phyloP scores from a whole-genome alignment of 1,284 basidiomycete species.

The Cutaneotrichosporon arboriforme region DNA sequence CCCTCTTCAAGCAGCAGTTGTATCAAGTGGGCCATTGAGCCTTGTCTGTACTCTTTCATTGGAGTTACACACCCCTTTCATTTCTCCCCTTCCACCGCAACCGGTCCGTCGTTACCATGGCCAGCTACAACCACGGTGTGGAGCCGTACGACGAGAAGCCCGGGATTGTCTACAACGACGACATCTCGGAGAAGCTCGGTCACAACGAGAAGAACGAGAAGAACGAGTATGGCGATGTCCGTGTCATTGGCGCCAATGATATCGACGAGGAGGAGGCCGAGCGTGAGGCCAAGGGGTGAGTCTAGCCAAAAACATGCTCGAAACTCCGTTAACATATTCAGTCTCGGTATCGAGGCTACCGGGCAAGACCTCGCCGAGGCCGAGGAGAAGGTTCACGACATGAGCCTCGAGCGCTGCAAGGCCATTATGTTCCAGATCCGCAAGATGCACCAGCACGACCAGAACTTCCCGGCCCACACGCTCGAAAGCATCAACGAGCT shows the following conservation, averaged over 20 bases:
- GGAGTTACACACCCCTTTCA: too few species aligned
- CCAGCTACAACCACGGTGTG: background rate
- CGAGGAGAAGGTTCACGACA: slow-evolving; percentile 19
- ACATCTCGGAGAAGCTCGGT: background rate
- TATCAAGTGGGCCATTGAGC: too few species aligned
- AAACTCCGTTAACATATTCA: background rate
- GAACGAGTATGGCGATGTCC: background rate
- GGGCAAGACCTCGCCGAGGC: slow-evolving; percentile 19
- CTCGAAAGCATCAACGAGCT: slow-evolving; percentile 23
- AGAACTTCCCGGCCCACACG: slow-evolving; percentile 25
- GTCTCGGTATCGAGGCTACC: slow-evolving; percentile 12
- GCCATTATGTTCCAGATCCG: slow-evolving; percentile 24
- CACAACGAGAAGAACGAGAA: background rate
- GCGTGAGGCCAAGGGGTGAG: background rate
- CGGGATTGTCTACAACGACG: background rate
- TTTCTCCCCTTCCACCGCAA: too few species aligned
- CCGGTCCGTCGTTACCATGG: background rate
- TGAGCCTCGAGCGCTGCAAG: slow-evolving; percentile 19
- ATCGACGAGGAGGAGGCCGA: background rate
- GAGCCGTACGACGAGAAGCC: background rate
- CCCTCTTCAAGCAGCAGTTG: too few species aligned
- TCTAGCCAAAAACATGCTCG: background rate
- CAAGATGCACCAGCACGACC: slow-evolving; percentile 30
- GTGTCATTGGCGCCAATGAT: background rate
- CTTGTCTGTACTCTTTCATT: too few species aligned